Evolutionary conservation across 1,139 yeast species (phyloP).

Genomic region (Debaryomyces sp.): DNA sequence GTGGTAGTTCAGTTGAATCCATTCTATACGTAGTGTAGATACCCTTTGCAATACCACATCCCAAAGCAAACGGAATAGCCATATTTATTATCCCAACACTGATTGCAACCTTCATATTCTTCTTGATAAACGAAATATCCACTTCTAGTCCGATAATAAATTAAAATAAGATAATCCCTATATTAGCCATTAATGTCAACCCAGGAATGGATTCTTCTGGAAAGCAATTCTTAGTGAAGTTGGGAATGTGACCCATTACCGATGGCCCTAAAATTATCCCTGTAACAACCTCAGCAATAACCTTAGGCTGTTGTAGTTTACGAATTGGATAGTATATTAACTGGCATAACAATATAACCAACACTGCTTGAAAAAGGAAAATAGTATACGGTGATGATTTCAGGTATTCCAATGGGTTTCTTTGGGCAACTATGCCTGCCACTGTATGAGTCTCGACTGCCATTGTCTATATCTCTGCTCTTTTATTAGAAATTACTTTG

Average conservation of each 20-base stretch:
- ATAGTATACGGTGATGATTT: slow-evolving; percentile 59
- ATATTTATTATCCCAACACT: slow-evolving; percentile 72
- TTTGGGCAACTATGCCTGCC: slow-evolving; percentile 67
- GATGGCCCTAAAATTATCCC: slow-evolving; percentile 74
- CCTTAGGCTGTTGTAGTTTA: slow-evolving; percentile 68
- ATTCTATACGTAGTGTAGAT: slow-evolving; percentile 57
- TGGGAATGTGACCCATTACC: slow-evolving; percentile 69
- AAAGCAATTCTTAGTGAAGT: slow-evolving; percentile 63
- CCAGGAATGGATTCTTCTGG: slow-evolving; percentile 62
- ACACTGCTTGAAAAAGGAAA: slow-evolving; percentile 54
- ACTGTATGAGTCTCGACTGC: slow-evolving; percentile 36
- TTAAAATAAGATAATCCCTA: slow-evolving; percentile 72
- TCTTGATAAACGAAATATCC: slow-evolving; percentile 62
- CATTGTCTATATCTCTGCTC: slow-evolving; percentile 14
- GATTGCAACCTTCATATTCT: slow-evolving; percentile 60
- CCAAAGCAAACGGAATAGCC: slow-evolving; percentile 78
- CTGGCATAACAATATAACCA: slow-evolving; percentile 58
- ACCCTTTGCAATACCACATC: slow-evolving; percentile 71
- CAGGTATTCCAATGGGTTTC: slow-evolving; percentile 64
- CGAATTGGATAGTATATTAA: slow-evolving; percentile 60
- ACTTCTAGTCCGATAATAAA: slow-evolving; percentile 81
- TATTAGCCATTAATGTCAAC: slow-evolving; percentile 68
- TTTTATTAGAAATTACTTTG: too few relatives aligned
- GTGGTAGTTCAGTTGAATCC: slow-evolving; percentile 26
- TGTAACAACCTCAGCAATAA: slow-evolving; percentile 75